Evolutionary conservation across 345 rosid genomes (phyloP).

Genomic region (Populus davidiana): DNA sequence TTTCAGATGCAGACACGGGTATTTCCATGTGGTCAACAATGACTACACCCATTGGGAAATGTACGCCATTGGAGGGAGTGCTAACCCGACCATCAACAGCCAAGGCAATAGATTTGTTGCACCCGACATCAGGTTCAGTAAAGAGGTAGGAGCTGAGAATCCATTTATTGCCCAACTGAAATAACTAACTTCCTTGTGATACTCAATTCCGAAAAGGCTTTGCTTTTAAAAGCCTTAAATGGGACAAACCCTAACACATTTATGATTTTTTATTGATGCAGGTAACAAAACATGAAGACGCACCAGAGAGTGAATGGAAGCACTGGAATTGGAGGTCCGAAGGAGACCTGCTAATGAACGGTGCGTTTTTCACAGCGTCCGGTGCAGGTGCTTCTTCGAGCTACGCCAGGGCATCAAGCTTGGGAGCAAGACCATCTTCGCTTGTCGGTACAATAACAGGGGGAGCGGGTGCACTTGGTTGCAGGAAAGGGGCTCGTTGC

Average conservation of each 20-base stretch:
- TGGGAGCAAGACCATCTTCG: constrained; percentile 28
- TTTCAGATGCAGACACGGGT: constrained; percentile 31
- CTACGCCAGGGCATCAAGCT: constrained; percentile 29
- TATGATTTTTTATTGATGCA: not conserved
- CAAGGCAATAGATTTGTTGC: constrained; percentile 32
- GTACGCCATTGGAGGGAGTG: constrained; percentile 36
- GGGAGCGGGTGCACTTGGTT: constrained; percentile 19
- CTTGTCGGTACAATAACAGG: constrained; percentile 24
- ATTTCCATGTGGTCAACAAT: constrained; percentile 33
- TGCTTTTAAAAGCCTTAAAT: not conserved
- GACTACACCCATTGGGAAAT: constrained; percentile 36
- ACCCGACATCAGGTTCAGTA: constrained; percentile 22
- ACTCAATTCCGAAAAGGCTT: not conserved
- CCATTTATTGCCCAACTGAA: constrained; percentile 1
- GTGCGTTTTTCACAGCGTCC: constrained; percentile 26
- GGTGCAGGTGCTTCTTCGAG: constrained; percentile 32
- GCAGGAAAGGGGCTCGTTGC: constrained; percentile 25
- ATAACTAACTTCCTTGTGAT: constrained; percentile 14
- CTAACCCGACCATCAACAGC: constrained; percentile 26
- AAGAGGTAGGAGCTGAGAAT: constrained; percentile 15
- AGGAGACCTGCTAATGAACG: constrained; percentile 26
- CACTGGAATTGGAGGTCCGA: constrained; percentile 35
- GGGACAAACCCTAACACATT: not conserved
- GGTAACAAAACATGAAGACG: constrained; percentile 34
- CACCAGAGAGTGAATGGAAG: constrained; percentile 32